These are phyloP conservation scores for Pythium phragmitis DNA, from an alignment of 352 stramenopile species.

Conservation along the genomic window DNA sequence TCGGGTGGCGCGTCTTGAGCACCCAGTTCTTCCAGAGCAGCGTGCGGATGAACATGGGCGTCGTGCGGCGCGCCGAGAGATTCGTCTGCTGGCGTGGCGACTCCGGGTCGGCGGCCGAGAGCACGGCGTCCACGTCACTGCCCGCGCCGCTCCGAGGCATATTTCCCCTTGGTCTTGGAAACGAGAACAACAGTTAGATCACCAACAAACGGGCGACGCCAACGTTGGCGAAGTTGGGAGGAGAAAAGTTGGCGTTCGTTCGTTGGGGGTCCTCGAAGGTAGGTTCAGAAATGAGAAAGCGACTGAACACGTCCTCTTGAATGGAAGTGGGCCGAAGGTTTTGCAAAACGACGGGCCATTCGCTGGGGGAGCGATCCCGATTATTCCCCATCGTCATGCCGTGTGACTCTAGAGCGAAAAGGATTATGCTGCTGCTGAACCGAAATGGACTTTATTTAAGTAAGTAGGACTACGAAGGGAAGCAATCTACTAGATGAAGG, in stretches of 20 bases:
- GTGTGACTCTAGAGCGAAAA: too few relatives aligned
- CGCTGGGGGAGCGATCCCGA: neutral
- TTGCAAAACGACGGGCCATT: neutral
- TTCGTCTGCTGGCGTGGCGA: neutral
- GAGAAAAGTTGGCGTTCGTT: neutral
- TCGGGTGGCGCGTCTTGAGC: conserved; percentile 55
- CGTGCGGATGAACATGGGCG: conserved; percentile 31
- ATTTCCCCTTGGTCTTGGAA: neutral
- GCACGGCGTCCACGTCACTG: neutral
- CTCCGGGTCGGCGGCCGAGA: neutral
- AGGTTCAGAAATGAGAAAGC: neutral
- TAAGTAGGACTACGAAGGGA: neutral
- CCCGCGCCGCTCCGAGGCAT: neutral
- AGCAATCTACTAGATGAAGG: conserved; percentile 3
- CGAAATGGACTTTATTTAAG: neutral
- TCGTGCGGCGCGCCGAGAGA: conserved; percentile 28
- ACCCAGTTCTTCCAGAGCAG: conserved; percentile 72
- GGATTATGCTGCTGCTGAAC: conserved; percentile 16
- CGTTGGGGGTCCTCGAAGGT: neutral
- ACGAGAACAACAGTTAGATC: neutral
- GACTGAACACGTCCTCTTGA: conserved; percentile 4
- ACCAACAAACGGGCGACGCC: neutral
- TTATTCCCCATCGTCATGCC: too few relatives aligned
- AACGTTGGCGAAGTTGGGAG: conserved; percentile 7
- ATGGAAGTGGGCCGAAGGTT: conserved; percentile 3